These are phyloP conservation scores for Eucalyptus tenuipes DNA, from an alignment of 345 rosid genomes.

Conservation along the genomic window DNA sequence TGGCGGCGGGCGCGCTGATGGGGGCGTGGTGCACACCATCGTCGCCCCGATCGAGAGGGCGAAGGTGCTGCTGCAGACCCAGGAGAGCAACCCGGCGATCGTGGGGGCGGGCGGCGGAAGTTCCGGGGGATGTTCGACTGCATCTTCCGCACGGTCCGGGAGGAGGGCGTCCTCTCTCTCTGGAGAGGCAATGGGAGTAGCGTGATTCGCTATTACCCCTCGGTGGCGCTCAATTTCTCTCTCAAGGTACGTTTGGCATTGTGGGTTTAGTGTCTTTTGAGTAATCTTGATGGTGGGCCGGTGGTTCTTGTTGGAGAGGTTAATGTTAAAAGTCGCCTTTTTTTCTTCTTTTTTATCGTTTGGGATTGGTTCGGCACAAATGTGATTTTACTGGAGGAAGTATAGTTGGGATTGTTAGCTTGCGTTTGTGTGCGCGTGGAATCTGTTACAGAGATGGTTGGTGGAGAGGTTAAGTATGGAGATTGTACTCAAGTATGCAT, in stretches of 20 bases:
- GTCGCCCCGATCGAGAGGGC: slow-evolving; percentile 96
- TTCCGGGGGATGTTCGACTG: slow-evolving; percentile 93
- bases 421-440: neutral
- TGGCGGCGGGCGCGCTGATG: slow-evolving; percentile 88
- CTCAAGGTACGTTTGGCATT: slow-evolving; percentile 38
- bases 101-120: slow-evolving; percentile 46
- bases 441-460: neutral
- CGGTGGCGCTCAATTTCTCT: slow-evolving; percentile 95
- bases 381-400: neutral
- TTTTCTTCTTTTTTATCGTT: neutral
- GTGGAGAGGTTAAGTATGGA: neutral
- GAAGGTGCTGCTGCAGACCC: slow-evolving; percentile 83
- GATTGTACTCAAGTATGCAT: neutral
- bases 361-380: neutral
- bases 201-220: slow-evolving; percentile 88
- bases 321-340: neutral
- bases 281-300: neutral
- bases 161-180: slow-evolving; percentile 76
- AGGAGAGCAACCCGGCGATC: slow-evolving; percentile 87
- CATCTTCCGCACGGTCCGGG: slow-evolving; percentile 65
- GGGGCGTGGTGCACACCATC: slow-evolving; percentile 90
- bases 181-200: slow-evolving; percentile 99
- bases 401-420: neutral
- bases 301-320: neutral
- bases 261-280: neutral